Evolutionary conservation across 352 stramenopile genomes (phyloP).

Genomic region (Phytophthora pisi): DNA sequence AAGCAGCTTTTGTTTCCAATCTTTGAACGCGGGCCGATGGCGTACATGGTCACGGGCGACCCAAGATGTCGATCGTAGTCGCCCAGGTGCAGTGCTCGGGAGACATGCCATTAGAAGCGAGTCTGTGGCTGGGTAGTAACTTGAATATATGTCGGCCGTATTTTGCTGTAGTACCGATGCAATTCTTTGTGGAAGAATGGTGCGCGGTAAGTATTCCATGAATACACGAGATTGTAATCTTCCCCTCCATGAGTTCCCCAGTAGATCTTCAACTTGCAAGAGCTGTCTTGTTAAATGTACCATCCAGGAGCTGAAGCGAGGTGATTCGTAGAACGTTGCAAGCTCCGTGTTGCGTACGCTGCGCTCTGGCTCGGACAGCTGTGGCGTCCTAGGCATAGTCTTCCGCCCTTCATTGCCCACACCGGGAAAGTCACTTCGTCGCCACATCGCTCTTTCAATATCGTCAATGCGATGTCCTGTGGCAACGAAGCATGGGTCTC

Average conservation of each 20-base stretch:
- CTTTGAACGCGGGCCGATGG: conserved; percentile 67
- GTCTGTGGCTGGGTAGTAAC: conserved; percentile 66
- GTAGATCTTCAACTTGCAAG: conserved; percentile 59
- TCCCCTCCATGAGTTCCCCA: conserved; percentile 54
- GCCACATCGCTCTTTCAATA: conserved; percentile 66
- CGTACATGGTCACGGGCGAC: conserved; percentile 63
- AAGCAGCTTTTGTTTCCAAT: conserved; percentile 59
- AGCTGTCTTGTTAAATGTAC: conserved; percentile 70
- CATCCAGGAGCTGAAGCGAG: conserved; percentile 19
- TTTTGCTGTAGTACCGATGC: conserved; percentile 49
- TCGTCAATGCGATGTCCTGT: conserved; percentile 41
- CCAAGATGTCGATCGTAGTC: conserved; percentile 56
- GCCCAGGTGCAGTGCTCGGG: conserved; percentile 52
- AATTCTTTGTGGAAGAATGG: conserved; percentile 69
- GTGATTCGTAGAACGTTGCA: conserved; percentile 38
- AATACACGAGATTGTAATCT: conserved; percentile 56
- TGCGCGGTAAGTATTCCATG: conserved; percentile 39
- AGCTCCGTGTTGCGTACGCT: conserved; percentile 69
- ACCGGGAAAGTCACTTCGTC: conserved; percentile 60
- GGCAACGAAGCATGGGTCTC: conserved; percentile 33
- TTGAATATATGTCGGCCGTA: conserved; percentile 41
- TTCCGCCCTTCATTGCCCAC: conserved; percentile 73
- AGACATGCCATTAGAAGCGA: conserved; percentile 58
- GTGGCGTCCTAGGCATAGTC: conserved; percentile 49
- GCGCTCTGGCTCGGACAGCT: conserved; percentile 44